These are phyloP conservation scores for Sanghuangporus baumii DNA, from an alignment of 1,284 basidiomycete species.

Conservation along the genomic window DNA sequence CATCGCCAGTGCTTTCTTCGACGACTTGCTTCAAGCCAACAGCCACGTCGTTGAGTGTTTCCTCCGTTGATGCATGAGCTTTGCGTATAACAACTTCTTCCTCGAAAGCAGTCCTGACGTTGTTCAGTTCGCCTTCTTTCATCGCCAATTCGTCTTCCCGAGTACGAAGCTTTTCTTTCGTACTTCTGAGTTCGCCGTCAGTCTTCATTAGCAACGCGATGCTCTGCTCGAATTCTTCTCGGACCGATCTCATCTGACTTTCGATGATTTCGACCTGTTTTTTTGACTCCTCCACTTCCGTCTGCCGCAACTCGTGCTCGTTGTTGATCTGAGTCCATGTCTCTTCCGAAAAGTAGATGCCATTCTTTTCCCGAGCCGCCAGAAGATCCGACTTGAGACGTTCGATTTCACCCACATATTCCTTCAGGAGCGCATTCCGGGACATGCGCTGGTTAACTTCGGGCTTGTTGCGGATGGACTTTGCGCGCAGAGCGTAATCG, in stretches of 20 bases:
- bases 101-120: slow-evolving; percentile 53
- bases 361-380: slow-evolving; percentile 91
- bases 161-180: slow-evolving; percentile 52
- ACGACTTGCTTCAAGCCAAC: slow-evolving; percentile 61
- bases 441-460: slow-evolving; percentile 95
- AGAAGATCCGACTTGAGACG: slow-evolving; percentile 87
- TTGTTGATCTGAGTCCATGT: slow-evolving; percentile 80
- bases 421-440: slow-evolving; percentile 87
- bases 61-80: slow-evolving; percentile 76
- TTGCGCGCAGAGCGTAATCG: slow-evolving; percentile 95
- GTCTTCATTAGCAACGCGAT: slow-evolving; percentile 70
- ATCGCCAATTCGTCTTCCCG: slow-evolving; percentile 49
- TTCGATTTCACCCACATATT: slow-evolving; percentile 95
- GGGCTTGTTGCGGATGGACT: slow-evolving; percentile 93
- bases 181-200: slow-evolving; percentile 68
- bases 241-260: slow-evolving; percentile 71
- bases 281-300: slow-evolving; percentile 75
- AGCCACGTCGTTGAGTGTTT: slow-evolving; percentile 66
- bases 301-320: slow-evolving; percentile 71
- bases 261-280: slow-evolving; percentile 81
- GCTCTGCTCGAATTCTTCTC: slow-evolving; percentile 88
- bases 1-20: slow-evolving; percentile 65
- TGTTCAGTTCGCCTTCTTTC: slow-evolving; percentile 50
- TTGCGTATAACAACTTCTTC: slow-evolving; percentile 75
- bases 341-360: slow-evolving; percentile 88